Evolutionary conservation across 75 land plant species (phyloP), one percentile per base, ranked within the genome.

Genomic region (Pinus albicaulis): DNA sequence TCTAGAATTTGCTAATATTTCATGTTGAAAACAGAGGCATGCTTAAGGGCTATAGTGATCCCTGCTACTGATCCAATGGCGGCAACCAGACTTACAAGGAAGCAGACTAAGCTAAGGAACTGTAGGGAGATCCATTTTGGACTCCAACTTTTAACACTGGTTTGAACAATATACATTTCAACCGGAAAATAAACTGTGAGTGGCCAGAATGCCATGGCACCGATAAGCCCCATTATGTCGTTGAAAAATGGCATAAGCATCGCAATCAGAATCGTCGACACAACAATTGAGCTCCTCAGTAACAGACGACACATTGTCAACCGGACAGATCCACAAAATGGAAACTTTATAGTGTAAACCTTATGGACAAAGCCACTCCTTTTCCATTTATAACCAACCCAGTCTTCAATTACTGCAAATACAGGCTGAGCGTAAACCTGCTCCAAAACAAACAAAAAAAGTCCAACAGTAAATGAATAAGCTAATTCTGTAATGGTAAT

Each of bases 381-480:
- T 22, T 85, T 71, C 86, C 86, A 81, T n/a, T 58, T 83, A 38
- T 16, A 17, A 14, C 79, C 59, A 13, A 78, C 57, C 81, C 72
- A 79, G 11, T 76, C 57, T 77, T 90, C 90, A 11, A 84, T 59
- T 48, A 76, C 65, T 11, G 87, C 92, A 84, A 85, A 90, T 3
- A 90, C 38, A 24, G 90, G 92, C 69, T 90, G 92, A 2, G 82
- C 62, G 53, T 73, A 90, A 38, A 90, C 92, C 90, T 86, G 81
- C 28, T n/a, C n/a, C n/a, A n/a, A n/a, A n/a, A n/a, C n/a, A n/a
- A n/a, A n/a, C 22, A 72, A 11, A 38, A 25, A 55, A 31, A 31
- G n/a, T 31, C 26, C 25, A 16, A 19, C 6, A 56, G 15, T 22
- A 12, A 16, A 56, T 12, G 12, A 13, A 24, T 13, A 52, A 24